These are phyloP conservation scores for Bryoglossum gracile DNA, from an alignment of 495 filamentous ascomycete genomes.

Conservation along the genomic window DNA sequence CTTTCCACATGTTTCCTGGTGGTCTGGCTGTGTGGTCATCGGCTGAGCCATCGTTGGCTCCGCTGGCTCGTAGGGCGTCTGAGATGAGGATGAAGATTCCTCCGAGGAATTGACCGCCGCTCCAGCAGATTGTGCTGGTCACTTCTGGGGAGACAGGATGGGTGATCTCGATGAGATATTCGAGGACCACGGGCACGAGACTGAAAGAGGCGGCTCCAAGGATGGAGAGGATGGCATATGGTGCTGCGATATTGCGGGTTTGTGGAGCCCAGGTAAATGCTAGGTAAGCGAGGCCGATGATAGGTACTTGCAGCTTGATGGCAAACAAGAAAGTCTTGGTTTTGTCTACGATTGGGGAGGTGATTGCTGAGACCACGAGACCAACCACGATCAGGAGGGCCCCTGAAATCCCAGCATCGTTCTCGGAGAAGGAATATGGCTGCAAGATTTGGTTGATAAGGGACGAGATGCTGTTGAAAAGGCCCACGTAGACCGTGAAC, in stretches of 20 bases:
- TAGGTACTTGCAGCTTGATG: constrained; percentile 68
- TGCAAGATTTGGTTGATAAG: constrained; percentile 84
- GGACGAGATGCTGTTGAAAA: constrained; percentile 88
- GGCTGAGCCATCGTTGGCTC: constrained; percentile 24
- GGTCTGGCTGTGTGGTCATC: constrained; percentile 39
- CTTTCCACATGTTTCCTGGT: constrained; percentile 60
- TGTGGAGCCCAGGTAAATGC: constrained; percentile 73
- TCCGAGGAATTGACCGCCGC: constrained; percentile 70
- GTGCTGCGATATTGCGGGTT: constrained; percentile 58
- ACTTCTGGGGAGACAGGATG: constrained; percentile 86
- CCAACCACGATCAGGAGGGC: constrained; percentile 88
- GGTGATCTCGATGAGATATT: constrained; percentile 79
- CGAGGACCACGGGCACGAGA: constrained; percentile 75
- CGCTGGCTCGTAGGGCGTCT: constrained; percentile 62
- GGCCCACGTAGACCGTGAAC: constrained; percentile 78
- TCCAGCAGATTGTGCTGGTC: constrained; percentile 75
- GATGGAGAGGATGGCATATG: constrained; percentile 62
- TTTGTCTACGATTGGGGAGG: constrained; percentile 74
- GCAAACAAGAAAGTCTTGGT: constrained; percentile 70
- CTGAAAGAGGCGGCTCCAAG: constrained; percentile 77
- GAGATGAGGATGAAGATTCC: constrained; percentile 76
- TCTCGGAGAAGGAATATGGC: constrained; percentile 73
- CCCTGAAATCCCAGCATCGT: constrained; percentile 81
- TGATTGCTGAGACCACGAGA: constrained; percentile 65
- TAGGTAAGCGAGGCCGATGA: constrained; percentile 67